Evolutionary conservation across 345 rosid species (phyloP), one percentile per base, ranked within the genome.

Genomic region (thale cress (Arabidopsis thaliana)): DNA sequence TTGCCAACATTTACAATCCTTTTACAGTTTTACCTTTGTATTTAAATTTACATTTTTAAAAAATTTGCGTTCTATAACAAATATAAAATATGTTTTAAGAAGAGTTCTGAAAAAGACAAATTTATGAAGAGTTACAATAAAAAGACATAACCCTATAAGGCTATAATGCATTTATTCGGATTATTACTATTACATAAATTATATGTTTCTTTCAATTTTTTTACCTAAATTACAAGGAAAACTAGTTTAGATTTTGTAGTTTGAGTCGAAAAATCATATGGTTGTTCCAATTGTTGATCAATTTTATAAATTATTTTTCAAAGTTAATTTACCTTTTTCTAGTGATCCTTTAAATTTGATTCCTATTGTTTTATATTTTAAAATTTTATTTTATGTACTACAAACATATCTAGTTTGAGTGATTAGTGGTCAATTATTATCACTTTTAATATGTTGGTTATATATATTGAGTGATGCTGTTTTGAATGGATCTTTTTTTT

Each of bases 1-100:
- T 25, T 46, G 16, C 74, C 66, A 59, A 70, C 44, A 57, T 33
- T 4, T 34, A 44, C 10, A 46, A 12, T 32, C 14, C n/a, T 22
- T 46, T 22, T 16, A 16, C 20, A 16, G 20, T 16, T 16, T 16
- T 36, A 14, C 20, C 9, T 34, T 22, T 12, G 51, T 68, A 6
- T 28, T 12, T 20, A 11, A 2, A 1, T 7, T 13, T 2, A 1
- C 1, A 0, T 55, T 14, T 23, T 5, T 2, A 8, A 16, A 16
- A 16, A 16, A 46, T 6, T 50, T 55, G 5, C 22, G 33, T 46
- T 46, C 48, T 36, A 69, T 42, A 25, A 25, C 28, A 25, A 25
- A 25, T 25, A 25, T 25, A 25, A 25, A 25, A 25, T 25, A 25
- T 25, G 0, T 25, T 25, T 25, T 25, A 25, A 1, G 2, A 25